Percentiles rank a stretch among this genome's conserved stretches.
Conservation (phyloP, 2,329 filamentous ascomycete genomes). For the Claviceps sp. region DNA sequence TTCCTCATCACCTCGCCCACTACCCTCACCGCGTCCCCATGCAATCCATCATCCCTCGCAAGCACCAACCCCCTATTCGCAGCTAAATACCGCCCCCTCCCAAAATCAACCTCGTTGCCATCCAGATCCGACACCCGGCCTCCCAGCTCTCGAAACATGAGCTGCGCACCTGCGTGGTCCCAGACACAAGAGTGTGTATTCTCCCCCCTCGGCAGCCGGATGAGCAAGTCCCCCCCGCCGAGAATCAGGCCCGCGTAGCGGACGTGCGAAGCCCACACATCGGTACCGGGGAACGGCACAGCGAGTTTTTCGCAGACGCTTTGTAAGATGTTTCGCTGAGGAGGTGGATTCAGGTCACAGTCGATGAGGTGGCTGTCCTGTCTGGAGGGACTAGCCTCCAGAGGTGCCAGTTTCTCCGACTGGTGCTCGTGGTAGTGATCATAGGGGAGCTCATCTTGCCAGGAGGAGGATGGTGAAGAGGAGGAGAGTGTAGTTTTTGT, state of each 20-base stretch:
- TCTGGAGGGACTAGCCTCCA: constrained; percentile 1
- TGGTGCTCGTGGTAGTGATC: not conserved
- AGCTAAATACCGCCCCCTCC: constrained; percentile 19
- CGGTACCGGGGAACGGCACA: constrained; percentile 22
- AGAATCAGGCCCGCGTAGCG: constrained; percentile 24
- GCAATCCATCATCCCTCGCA: constrained; percentile 27
- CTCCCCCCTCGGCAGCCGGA: constrained; percentile 16
- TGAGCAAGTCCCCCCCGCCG: constrained; percentile 22
- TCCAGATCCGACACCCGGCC: constrained; percentile 38
- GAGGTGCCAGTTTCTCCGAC: constrained; percentile 8
- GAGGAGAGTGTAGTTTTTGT: constrained; percentile 14
- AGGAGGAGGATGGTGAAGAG: not conserved
- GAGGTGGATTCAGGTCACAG: constrained; percentile 17
- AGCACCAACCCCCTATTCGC: constrained; percentile 26
- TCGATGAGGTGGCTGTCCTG: constrained; percentile 19
- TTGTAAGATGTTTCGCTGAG: constrained; percentile 19
- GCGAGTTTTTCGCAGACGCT: constrained; percentile 17
- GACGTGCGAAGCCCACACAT: constrained; percentile 27
- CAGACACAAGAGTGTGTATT: constrained; percentile 21
- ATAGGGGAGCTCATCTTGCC: constrained; percentile 7
- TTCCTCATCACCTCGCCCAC: constrained; percentile 9
- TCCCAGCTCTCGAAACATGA: constrained; percentile 41
- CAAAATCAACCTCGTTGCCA: constrained; percentile 22
- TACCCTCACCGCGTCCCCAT: constrained; percentile 25
- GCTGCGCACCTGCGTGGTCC: constrained; percentile 46